Conservation (phyloP, 768 basidiomycete genomes). For the Leucosporidium scottii region DNA sequence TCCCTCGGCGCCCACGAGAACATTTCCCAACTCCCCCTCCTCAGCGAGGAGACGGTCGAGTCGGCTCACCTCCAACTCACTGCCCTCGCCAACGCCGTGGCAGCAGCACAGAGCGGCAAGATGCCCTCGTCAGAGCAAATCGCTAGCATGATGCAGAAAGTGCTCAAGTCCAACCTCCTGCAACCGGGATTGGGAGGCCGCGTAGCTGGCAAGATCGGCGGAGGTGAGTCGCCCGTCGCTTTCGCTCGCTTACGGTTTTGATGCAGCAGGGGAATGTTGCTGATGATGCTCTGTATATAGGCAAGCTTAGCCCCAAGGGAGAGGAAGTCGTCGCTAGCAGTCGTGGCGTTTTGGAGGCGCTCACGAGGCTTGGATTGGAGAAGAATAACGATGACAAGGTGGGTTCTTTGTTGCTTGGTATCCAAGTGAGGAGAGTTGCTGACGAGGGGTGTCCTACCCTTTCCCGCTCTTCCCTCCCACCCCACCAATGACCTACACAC, state of each 20-base stretch:
- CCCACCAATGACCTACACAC: too few species aligned
- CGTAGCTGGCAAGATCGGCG: conserved; percentile 38
- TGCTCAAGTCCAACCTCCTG: conserved; percentile 35
- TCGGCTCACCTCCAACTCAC: background rate
- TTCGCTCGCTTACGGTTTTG: too few species aligned
- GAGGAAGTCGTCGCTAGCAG: conserved; percentile 40
- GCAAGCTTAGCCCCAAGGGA: conserved; percentile 37
- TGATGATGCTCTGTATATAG: background rate
- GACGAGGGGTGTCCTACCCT: too few species aligned
- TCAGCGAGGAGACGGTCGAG: too few species aligned
- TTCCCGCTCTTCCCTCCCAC: too few species aligned
- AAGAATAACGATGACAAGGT: conserved; percentile 41
- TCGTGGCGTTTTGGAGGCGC: conserved; percentile 39
- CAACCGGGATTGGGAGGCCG: conserved; percentile 40
- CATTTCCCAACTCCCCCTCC: too few species aligned
- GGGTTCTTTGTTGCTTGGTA: conserved; percentile 2
- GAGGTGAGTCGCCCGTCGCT: background rate
- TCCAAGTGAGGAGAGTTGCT: too few species aligned
- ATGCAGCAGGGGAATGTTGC: too few species aligned
- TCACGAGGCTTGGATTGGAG: conserved; percentile 41
- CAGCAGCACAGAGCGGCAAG: conserved; percentile 41
- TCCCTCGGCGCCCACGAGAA: too few species aligned
- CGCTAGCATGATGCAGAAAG: conserved; percentile 32
- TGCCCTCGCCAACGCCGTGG: too few species aligned
- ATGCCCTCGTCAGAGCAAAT: conserved; percentile 42